A percentile compares a stretch with the other conserved stretches of the same genome.
Evolutionary conservation across 306 rosid species (phyloP).

Genomic region (Trifolium dubium): DNA sequence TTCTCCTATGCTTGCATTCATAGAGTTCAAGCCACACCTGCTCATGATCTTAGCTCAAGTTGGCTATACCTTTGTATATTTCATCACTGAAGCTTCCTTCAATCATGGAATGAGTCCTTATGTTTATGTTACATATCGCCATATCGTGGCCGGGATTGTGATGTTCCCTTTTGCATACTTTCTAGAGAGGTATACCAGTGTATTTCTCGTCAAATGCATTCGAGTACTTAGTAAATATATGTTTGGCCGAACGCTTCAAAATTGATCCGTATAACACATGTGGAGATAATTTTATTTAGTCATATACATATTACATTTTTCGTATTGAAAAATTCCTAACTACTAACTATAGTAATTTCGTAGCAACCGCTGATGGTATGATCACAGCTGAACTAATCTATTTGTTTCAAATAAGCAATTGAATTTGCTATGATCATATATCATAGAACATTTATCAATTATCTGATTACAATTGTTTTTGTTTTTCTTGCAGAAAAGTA

Average conservation of each 20-base stretch:
- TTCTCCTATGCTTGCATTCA: slow-evolving; percentile 29
- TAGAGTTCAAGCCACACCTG: slow-evolving; percentile 72
- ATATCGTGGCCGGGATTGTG: slow-evolving; percentile 54
- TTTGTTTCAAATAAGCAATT: background rate
- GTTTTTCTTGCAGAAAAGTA: slow-evolving; percentile 50
- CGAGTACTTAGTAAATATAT: background rate
- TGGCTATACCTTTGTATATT: slow-evolving; percentile 63
- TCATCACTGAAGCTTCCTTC: slow-evolving; percentile 79
- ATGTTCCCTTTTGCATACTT: slow-evolving; percentile 81
- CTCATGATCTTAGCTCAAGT: slow-evolving; percentile 60
- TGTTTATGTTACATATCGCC: slow-evolving; percentile 77
- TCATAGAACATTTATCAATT: background rate
- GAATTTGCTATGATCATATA: background rate
- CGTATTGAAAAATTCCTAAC: background rate
- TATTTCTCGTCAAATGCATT: background rate
- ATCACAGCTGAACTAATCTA: too few species aligned
- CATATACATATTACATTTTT: background rate
- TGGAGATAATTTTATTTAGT: background rate
- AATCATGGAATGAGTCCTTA: slow-evolving; percentile 92
- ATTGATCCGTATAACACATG: background rate
- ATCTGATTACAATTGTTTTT: background rate
- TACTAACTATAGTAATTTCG: too few species aligned
- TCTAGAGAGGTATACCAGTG: slow-evolving; percentile 79
- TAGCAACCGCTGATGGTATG: background rate
- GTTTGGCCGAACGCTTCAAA: background rate